phyloP scores from a whole-genome alignment of 2,329 filamentous ascomycete genomes.

The Trichoderma semiorbis region DNA sequence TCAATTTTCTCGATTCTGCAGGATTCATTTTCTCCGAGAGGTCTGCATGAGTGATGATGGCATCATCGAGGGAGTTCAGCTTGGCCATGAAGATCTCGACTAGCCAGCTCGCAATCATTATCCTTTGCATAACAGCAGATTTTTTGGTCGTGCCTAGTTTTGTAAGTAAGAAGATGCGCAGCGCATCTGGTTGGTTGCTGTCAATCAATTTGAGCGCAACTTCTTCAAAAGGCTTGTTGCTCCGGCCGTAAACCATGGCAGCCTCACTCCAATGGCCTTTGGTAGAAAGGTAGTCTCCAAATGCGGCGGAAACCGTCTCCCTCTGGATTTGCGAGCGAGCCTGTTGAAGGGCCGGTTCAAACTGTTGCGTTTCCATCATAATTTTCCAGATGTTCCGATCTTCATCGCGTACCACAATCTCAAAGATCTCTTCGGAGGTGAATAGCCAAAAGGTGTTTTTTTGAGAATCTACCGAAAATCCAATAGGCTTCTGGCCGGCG shows the following conservation, averaged over 20 bases:
- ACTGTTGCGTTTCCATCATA: conserved; percentile 81
- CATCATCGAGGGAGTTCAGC: conserved; percentile 90
- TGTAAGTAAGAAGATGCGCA: conserved; percentile 83
- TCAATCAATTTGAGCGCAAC: conserved; percentile 90
- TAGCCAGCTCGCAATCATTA: conserved; percentile 94
- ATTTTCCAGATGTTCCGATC: conserved; percentile 93
- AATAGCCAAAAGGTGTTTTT: conserved; percentile 99
- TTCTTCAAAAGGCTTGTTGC: conserved; percentile 95
- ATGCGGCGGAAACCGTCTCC: conserved; percentile 87
- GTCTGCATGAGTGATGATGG: conserved; percentile 84
- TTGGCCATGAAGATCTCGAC: conserved; percentile 97
- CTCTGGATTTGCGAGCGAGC: conserved; percentile 77
- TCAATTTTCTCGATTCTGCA: conserved; percentile 66
- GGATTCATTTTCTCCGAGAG: conserved; percentile 68
- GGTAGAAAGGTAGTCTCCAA: conserved; percentile 79
- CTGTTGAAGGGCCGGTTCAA: conserved; percentile 82
- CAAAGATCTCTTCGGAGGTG: conserved; percentile 85
- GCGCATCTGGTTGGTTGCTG: conserved; percentile 80
- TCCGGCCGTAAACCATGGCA: conserved; percentile 86
- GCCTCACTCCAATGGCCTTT: conserved; percentile 83
- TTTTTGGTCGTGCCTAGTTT: conserved; percentile 83
- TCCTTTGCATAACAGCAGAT: conserved; percentile 81
- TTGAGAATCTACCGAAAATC: conserved; percentile 81
- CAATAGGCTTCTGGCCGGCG: conserved; percentile 73
- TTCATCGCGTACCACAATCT: conserved; percentile 87